These are phyloP conservation scores for Eucalyptus erythrocorys DNA, from an alignment of 345 rosid genomes.

Conservation along the genomic window DNA sequence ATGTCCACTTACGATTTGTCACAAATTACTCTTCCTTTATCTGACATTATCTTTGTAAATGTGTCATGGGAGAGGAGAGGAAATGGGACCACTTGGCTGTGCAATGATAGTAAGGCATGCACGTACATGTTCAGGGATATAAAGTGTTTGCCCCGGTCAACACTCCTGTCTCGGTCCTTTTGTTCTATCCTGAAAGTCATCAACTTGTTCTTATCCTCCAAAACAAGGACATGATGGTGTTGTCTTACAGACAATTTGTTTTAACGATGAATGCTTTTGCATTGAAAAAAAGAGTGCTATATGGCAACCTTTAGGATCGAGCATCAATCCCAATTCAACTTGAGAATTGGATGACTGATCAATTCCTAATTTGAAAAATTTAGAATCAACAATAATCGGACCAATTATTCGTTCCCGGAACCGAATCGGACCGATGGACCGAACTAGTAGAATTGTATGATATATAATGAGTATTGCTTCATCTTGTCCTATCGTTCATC, in stretches of 20 bases:
- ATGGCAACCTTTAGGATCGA: background rate
- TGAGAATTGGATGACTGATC: background rate
- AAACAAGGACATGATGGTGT: background rate
- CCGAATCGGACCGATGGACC: background rate
- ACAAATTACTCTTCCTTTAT: background rate
- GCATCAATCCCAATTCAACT: background rate
- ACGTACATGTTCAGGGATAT: background rate
- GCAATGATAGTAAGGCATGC: background rate
- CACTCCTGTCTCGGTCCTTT: background rate
- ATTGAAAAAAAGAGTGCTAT: background rate
- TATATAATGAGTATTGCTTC: background rate
- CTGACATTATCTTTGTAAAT: background rate
- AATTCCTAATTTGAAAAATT: background rate
- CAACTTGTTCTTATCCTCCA: background rate
- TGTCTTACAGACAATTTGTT: background rate
- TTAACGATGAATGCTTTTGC: background rate
- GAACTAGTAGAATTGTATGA: background rate
- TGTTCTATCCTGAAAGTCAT: background rate
- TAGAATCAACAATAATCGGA: background rate
- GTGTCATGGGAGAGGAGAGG: background rate
- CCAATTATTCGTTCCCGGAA: rapidly evolving
- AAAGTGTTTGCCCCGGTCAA: background rate
- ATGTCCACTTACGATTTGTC: background rate
- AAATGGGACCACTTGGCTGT: too few relatives aligned
- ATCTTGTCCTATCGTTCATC: background rate